Evolutionary conservation across 208 protist genomes (phyloP).

Genomic region (Acanthamoeba sp.): DNA sequence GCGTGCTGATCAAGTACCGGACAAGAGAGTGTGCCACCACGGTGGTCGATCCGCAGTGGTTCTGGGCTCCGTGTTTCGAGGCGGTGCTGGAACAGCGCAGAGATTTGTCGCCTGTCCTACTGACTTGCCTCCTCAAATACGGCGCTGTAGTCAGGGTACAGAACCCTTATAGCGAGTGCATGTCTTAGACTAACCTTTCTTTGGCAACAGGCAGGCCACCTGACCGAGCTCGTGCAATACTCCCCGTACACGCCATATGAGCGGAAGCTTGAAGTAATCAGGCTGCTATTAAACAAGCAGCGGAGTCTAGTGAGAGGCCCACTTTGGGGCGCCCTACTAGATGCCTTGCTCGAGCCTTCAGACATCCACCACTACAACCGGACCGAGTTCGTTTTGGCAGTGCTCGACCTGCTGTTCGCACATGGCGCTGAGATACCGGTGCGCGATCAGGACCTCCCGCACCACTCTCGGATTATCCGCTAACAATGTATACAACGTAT

Average conservation of each 20-base stretch:
- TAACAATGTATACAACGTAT: background rate
- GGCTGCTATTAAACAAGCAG: background rate
- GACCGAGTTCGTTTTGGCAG: background rate
- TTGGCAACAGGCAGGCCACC: background rate
- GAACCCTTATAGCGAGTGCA: no score
- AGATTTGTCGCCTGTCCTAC: background rate
- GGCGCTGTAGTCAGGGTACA: background rate
- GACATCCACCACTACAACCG: background rate
- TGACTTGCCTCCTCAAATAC: background rate
- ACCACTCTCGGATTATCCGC: no score
- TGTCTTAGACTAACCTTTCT: background rate
- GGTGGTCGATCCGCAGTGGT: background rate
- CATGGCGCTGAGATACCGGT: background rate
- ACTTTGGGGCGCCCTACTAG: background rate
- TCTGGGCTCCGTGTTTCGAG: background rate
- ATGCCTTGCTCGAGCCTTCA: background rate
- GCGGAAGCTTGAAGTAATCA: background rate
- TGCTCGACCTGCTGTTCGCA: background rate
- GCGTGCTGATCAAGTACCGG: background rate
- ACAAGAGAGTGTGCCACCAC: no score
- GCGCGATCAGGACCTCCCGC: no score
- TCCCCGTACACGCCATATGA: background rate
- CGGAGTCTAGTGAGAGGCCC: background rate
- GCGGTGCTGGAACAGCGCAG: background rate
- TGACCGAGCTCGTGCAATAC: background rate